Base-by-base conservation (phyloP, 768 basidiomycete genomes). In the Vararia minispora region DNA sequence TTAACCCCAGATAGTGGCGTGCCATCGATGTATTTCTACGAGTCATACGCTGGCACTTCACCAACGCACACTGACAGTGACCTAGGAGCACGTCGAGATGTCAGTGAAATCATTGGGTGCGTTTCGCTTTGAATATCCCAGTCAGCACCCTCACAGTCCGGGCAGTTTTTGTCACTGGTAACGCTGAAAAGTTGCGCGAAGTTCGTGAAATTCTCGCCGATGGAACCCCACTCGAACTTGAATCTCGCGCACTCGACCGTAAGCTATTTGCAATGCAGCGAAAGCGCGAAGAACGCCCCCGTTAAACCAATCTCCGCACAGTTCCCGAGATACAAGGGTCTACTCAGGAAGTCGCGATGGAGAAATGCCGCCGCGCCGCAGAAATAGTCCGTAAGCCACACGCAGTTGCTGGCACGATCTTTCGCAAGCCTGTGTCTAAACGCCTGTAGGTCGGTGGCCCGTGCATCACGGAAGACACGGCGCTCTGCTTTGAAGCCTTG, bases 261-360 rank as follows among this genome's bases (percentile, higher is more conserved):
- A 57, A 58, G 82, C 65, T 14, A 20, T 35, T 3, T 22, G 14
- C 0, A 33, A 31, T 28, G n/a, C n/a, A n/a, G 29, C 34, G 29
- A 23, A 7, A 23, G 7, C 25, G n/a, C 11, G 31, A 30, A 35
- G 16, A 33, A 1, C 13, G 13, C 26, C 8, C n/a, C 16, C 11
- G 10, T 10, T 35, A 12, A 23, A 6, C 3, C 6, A 16, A 10
- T 40, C 8, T 5, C 8, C 27, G 22, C 17, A 13, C 38, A 97
- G 92, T 95, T 22, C 88, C 90, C 2, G 94, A 99, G 58, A 63
- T 98, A 3, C 94, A 99, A 58, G 94, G 94, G 14, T 82, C 81
- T 5, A 97, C 91, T 0, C 74, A 79, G 43, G 87, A 97, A 55
- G 81, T 99, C 9, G 89, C 94, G 1, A 69, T 56, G 18, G 90